phyloP scores from a whole-genome alignment of 345 rosid genomes.

The Gynandropsis gynandra region DNA sequence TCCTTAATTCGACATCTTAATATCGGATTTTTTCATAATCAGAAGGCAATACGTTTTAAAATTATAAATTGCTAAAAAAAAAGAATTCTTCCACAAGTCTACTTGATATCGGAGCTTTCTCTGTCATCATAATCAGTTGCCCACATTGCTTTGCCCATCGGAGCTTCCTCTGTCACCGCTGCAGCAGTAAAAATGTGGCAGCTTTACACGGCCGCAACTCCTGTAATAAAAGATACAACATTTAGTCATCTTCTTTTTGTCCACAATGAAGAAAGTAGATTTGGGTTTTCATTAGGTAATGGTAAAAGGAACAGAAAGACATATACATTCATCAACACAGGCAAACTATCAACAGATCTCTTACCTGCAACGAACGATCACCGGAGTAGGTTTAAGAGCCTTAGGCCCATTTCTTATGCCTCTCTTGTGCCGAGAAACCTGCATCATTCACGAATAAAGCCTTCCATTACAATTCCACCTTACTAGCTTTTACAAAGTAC shows the following conservation, averaged over 20 bases:
- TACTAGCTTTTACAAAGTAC: no score
- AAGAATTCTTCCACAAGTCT: no score
- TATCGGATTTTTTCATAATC: no score
- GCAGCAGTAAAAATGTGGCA: slow-evolving; percentile 88
- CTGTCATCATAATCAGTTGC: slow-evolving; percentile 11
- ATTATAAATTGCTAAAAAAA: no score
- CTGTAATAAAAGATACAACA: slow-evolving; percentile 24
- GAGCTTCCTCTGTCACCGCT: slow-evolving; percentile 55
- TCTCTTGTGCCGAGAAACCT: slow-evolving; percentile 71
- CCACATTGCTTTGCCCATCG: slow-evolving; percentile 22
- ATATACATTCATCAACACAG: neutral
- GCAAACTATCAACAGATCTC: slow-evolving; percentile 2
- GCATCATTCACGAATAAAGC: slow-evolving; percentile 14
- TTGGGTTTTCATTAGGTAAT: no score
- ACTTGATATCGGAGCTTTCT: no score
- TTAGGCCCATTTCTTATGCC: slow-evolving; percentile 87
- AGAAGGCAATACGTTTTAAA: no score
- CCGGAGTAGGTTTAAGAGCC: slow-evolving; percentile 85
- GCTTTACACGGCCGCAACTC: slow-evolving; percentile 70
- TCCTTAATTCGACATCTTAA: no score
- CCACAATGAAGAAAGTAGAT: neutral
- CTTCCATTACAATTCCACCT: slow-evolving; percentile 13
- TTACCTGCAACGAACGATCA: slow-evolving; percentile 86
- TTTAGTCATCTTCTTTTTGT: no score
- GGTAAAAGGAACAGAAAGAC: no score